These are phyloP conservation scores for Starmerella lactis-condensi DNA, from an alignment of 805 yeast genomes.

Conservation along the genomic window DNA sequence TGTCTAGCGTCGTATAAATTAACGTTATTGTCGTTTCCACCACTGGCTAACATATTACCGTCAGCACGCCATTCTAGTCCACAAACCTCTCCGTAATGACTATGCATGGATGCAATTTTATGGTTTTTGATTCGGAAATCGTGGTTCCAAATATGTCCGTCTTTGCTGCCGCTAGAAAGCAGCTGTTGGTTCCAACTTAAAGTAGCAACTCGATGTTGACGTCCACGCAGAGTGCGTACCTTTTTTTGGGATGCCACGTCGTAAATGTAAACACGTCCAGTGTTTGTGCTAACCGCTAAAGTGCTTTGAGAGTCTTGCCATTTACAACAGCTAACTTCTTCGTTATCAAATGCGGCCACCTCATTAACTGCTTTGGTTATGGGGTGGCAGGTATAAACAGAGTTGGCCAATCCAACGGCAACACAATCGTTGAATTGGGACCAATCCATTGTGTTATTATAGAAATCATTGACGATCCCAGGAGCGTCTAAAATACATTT, in stretches of 20 bases:
- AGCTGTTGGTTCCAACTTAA: slow-evolving; percentile 72
- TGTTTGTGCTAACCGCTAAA: slow-evolving; percentile 62
- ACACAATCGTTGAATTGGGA: slow-evolving; percentile 50
- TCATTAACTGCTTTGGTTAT: slow-evolving; percentile 60
- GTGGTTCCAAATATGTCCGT: slow-evolving; percentile 69
- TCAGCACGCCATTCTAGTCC: slow-evolving; percentile 74
- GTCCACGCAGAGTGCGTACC: slow-evolving; percentile 59
- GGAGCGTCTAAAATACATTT: slow-evolving; percentile 93
- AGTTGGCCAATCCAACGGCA: slow-evolving; percentile 72
- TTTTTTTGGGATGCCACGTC: slow-evolving; percentile 63
- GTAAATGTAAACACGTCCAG: slow-evolving; percentile 83
- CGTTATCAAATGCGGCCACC: slow-evolving; percentile 19
- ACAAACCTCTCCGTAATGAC: slow-evolving; percentile 79
- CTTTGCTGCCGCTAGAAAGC: slow-evolving; percentile 69
- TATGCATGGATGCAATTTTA: slow-evolving; percentile 37
- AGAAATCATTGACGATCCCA: slow-evolving; percentile 81
- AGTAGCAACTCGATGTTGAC: slow-evolving; percentile 60
- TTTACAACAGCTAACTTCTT: slow-evolving; percentile 38
- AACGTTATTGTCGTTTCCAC: slow-evolving; percentile 87
- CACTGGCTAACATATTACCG: slow-evolving; percentile 72
- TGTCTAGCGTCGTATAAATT: slow-evolving; percentile 82
- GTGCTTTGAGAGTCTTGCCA: slow-evolving; percentile 84
- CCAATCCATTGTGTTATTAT: slow-evolving; percentile 75
- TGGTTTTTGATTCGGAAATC: slow-evolving; percentile 79
- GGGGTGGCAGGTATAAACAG: slow-evolving; percentile 88